Conservation (phyloP, 2,329 filamentous ascomycete species). For the Beauveria brongniartii region DNA sequence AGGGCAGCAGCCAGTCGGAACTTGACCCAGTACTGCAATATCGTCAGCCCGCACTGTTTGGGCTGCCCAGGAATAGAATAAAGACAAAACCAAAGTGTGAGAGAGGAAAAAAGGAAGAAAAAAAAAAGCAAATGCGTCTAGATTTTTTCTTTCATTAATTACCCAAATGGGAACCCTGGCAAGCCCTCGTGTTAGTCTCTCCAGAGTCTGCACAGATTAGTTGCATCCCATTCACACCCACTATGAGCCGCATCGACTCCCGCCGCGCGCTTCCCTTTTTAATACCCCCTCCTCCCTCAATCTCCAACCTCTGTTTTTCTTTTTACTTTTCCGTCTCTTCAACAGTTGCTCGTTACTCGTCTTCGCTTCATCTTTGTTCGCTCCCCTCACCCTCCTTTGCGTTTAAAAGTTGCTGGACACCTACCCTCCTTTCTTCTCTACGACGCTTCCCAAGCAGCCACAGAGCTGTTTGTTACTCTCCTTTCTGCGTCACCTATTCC, state of each 20-base stretch:
- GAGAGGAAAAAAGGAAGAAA: not conserved
- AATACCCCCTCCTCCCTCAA: not conserved
- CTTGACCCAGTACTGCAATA: not conserved
- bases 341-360: not conserved
- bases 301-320: not conserved
- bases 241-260: constrained; percentile 1
- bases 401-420: constrained; percentile 11
- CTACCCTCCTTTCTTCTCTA: constrained; percentile 8
- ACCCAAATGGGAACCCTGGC: not conserved
- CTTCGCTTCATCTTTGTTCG: not conserved
- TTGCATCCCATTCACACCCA: not conserved
- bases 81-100: not conserved
- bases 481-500: constrained; percentile 11
- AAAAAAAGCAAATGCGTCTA: not conserved
- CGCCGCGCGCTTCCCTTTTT: not conserved
- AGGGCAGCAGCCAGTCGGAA: not conserved
- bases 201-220: not conserved
- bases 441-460: not conserved
- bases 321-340: not conserved
- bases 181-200: not conserved
- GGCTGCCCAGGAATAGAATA: no score
- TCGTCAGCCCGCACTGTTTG: not conserved
- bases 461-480: constrained; percentile 7
- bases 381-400: not conserved
- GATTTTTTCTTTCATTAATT: not conserved